A percentile compares a stretch with the other conserved stretches of the same genome.
Evolutionary conservation across 768 basidiomycete genomes (phyloP).

Genomic region (Phaeotremella fagi): DNA sequence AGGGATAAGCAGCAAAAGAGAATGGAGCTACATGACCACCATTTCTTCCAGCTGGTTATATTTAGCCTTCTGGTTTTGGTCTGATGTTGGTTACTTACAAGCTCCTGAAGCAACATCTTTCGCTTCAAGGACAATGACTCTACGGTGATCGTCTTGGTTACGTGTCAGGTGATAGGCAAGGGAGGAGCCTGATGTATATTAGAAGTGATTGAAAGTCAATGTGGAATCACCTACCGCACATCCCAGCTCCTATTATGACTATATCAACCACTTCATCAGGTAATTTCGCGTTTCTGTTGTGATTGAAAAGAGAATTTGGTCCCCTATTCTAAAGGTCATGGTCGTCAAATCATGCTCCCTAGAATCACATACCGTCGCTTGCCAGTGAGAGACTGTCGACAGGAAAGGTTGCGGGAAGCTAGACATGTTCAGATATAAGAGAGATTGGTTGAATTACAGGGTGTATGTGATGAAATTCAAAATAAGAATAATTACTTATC

Average conservation of each 20-base stretch:
- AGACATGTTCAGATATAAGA: slow-evolving; percentile 25
- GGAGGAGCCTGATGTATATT: slow-evolving; percentile 22
- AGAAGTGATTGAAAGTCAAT: too few species aligned
- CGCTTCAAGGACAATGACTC: slow-evolving; percentile 23
- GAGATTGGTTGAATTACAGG: too few species aligned
- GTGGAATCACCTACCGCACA: slow-evolving; percentile 23
- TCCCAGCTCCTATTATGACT: slow-evolving; percentile 28
- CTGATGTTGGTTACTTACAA: too few species aligned
- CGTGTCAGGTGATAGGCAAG: slow-evolving; percentile 34
- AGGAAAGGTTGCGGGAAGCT: slow-evolving; percentile 34
- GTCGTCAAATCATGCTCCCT: neutral
- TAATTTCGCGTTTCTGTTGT: slow-evolving; percentile 6
- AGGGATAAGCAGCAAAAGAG: slow-evolving; percentile 16
- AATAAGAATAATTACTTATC: too few species aligned
- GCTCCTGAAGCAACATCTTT: slow-evolving; percentile 36
- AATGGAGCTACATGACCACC: slow-evolving; percentile 29
- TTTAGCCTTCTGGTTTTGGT: too few species aligned
- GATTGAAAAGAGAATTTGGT: slow-evolving; percentile 11
- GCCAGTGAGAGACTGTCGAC: slow-evolving; percentile 40
- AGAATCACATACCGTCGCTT: slow-evolving; percentile 29
- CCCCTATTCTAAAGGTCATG: slow-evolving; percentile 25
- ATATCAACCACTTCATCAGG: slow-evolving; percentile 14
- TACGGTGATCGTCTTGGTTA: slow-evolving; percentile 13
- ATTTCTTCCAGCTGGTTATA: slow-evolving; percentile 23
- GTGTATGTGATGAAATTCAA: too few species aligned